Evolutionary conservation across 371 early-diverging fungal species (phyloP).

Genomic region (Blakeslea trispora): DNA sequence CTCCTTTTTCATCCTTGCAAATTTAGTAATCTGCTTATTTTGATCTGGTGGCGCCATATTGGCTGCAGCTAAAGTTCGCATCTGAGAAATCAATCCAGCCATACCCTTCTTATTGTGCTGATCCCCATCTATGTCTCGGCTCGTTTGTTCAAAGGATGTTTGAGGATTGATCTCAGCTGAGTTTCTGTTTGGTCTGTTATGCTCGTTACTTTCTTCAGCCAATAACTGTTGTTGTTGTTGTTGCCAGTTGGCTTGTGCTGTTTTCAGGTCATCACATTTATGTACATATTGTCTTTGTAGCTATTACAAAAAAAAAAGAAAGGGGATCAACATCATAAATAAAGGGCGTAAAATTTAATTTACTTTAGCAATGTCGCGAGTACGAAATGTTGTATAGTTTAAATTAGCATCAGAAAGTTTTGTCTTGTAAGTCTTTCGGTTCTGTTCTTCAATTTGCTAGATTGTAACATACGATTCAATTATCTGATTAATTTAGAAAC

Average conservation of each 20-base stretch:
- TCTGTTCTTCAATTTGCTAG: conserved; percentile 38
- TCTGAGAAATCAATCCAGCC: conserved; percentile 44
- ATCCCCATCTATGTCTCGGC: conserved; percentile 21
- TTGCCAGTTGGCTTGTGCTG: conserved; percentile 29
- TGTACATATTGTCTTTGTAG: conserved; percentile 46
- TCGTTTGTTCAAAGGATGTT: conserved; percentile 10
- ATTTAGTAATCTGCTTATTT: conserved; percentile 43
- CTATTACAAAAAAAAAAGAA: conserved; percentile 19
- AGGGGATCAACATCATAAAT: too few species aligned
- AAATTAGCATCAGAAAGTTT: conserved; percentile 35
- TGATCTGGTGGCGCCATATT: conserved; percentile 28
- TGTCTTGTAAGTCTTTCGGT: conserved; percentile 33
- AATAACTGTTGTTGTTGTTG: conserved; percentile 21
- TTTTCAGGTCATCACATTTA: conserved; percentile 38
- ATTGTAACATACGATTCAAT: background rate
- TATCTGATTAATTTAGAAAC: too few species aligned
- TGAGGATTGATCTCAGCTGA: conserved; percentile 6
- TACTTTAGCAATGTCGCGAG: conserved; percentile 49
- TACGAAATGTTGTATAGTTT: conserved; percentile 38
- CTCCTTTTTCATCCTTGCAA: conserved; percentile 56
- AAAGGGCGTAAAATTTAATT: background rate
- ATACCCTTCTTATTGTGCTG: conserved; percentile 33
- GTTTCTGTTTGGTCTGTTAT: conserved; percentile 12
- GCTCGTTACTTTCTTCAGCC: conserved; percentile 5
- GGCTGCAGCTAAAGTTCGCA: conserved; percentile 35